Percentiles rank a stretch among this genome's conserved stretches.
phyloP scores from a whole-genome alignment of 2,329 filamentous ascomycete species.

The Myriosclerotinia scirpicola region DNA sequence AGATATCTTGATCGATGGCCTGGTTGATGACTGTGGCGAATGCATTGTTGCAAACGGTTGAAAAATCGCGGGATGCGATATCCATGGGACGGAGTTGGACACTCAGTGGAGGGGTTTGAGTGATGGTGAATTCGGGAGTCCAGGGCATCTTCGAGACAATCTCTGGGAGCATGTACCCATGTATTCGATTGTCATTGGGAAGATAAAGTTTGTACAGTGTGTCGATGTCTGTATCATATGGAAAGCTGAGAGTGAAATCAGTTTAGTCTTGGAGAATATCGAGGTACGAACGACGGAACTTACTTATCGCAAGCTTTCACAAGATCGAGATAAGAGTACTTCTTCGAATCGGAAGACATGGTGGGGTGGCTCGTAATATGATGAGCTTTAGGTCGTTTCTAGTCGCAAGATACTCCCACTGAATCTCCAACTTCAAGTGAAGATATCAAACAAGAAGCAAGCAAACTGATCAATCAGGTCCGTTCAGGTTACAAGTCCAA shows the following conservation, averaged over 20 bases:
- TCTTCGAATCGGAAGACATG: conserved; percentile 16
- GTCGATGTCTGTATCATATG: conserved; percentile 24
- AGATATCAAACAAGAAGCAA: not conserved
- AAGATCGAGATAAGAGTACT: conserved; percentile 41
- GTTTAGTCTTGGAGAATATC: too few relatives aligned
- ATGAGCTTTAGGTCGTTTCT: not conserved
- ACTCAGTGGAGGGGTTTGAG: conserved; percentile 34
- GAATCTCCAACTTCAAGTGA: not conserved
- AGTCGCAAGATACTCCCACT: not conserved
- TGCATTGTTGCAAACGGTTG: conserved; percentile 41
- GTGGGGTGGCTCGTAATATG: not conserved
- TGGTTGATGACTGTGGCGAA: conserved; percentile 43
- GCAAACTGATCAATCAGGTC: not conserved
- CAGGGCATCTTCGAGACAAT: conserved; percentile 50
- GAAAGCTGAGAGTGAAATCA: conserved; percentile 9
- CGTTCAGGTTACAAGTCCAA: not conserved
- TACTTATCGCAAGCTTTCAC: conserved; percentile 47
- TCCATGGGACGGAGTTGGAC: conserved; percentile 40
- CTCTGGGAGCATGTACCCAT: conserved; percentile 51
- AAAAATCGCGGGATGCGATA: conserved; percentile 40
- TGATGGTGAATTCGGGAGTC: conserved; percentile 45
- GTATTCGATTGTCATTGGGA: conserved; percentile 47
- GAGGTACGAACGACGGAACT: conserved; percentile 21
- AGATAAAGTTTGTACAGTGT: conserved; percentile 48
- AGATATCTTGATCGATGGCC: conserved; percentile 44